These are phyloP conservation scores for Talaromyces stipitatus DNA, from an alignment of 495 filamentous ascomycete species.

Conservation along the genomic window DNA sequence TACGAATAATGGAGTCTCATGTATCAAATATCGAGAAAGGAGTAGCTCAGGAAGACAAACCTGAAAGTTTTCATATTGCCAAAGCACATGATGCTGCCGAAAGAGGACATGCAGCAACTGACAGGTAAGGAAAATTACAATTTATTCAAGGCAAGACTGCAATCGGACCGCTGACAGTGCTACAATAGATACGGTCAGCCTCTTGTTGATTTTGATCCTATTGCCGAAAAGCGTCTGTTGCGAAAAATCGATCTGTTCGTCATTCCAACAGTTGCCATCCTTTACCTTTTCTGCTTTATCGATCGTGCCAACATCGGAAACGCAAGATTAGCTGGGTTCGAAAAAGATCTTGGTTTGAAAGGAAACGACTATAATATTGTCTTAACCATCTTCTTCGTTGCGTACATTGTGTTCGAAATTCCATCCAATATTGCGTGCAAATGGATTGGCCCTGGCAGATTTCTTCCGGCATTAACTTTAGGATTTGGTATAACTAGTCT, in stretches of 20 bases:
- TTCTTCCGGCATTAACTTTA: conserved; percentile 37
- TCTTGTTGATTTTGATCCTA: conserved; percentile 49
- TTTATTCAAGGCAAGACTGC: background rate
- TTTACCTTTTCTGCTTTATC: conserved; percentile 49
- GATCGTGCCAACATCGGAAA: conserved; percentile 55
- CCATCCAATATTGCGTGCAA: conserved; percentile 60
- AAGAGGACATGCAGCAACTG: conserved; percentile 51
- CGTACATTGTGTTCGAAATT: conserved; percentile 49
- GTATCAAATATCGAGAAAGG: background rate
- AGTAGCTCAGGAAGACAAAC: background rate
- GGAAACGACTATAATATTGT: conserved; percentile 27
- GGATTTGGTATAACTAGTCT: conserved; percentile 42
- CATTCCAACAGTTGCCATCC: conserved; percentile 37
- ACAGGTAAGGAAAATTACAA: conserved; percentile 37
- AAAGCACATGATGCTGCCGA: conserved; percentile 43
- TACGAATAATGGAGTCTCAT: background rate
- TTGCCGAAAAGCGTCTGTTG: conserved; percentile 45
- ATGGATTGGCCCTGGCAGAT: conserved; percentile 43
- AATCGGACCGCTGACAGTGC: background rate
- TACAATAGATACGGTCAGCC: conserved; percentile 12
- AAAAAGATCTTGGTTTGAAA: conserved; percentile 34
- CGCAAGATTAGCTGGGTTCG: conserved; percentile 30
- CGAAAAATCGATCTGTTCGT: conserved; percentile 41
- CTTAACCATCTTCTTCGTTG: conserved; percentile 35
- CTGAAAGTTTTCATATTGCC: background rate